Evolutionary conservation across 768 basidiomycete genomes (phyloP).

Genomic region (Mycena epipterygia): DNA sequence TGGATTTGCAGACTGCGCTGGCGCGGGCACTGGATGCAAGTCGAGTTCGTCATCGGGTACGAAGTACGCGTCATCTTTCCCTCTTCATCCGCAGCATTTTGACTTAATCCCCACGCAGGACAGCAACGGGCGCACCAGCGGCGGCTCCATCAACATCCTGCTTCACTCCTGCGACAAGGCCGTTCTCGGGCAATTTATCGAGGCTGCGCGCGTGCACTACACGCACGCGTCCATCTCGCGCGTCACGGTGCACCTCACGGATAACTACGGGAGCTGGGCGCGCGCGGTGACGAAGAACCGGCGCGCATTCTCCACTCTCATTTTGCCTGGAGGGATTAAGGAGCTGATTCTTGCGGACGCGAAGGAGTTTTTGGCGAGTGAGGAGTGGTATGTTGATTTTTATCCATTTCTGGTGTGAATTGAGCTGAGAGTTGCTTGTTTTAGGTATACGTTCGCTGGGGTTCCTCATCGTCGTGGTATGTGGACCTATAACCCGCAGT

Average conservation of each 20-base stretch:
- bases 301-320: constrained; percentile 46
- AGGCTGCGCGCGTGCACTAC: constrained; percentile 44
- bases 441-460: constrained; percentile 42
- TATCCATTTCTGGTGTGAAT: not conserved
- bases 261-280: constrained; percentile 39
- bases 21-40: constrained; percentile 37
- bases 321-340: constrained; percentile 43
- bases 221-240: constrained; percentile 39
- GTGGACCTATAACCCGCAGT: constrained; percentile 22
- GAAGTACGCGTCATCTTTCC: constrained; percentile 10
- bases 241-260: constrained; percentile 42
- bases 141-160: constrained; percentile 35
- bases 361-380: constrained; percentile 45
- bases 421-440: not conserved
- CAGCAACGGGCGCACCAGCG: constrained; percentile 35
- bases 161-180: constrained; percentile 43
- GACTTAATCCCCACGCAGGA: constrained; percentile 5
- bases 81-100: not conserved
- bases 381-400: constrained; percentile 39
- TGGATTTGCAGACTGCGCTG: constrained; percentile 13
- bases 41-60: constrained; percentile 34
- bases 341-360: constrained; percentile 45
- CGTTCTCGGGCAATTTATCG: constrained; percentile 40
- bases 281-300: constrained; percentile 41
- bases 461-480: constrained; percentile 50